Percentiles rank a stretch among this genome's conserved stretches.
Conservation (phyloP, 208 protist species). For the Leishmania tarentolae region DNA sequence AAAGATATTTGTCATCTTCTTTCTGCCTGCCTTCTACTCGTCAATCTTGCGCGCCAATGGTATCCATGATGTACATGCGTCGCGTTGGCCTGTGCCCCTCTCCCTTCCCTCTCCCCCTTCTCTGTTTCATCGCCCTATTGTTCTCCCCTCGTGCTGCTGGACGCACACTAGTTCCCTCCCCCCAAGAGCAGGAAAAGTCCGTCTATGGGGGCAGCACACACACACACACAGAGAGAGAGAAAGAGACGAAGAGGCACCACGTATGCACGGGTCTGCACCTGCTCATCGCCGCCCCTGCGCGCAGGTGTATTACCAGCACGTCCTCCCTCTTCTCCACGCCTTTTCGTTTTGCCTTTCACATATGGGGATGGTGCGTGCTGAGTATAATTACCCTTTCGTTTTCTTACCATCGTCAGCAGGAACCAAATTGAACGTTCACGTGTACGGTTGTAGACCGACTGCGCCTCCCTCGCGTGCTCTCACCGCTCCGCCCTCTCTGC, state of each 20-base stretch:
- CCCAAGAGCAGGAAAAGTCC: no score
- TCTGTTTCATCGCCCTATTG: neutral
- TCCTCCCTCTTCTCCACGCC: neutral
- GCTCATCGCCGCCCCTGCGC: no score
- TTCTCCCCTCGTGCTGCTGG: neutral
- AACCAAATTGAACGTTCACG: neutral
- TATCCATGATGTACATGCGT: neutral
- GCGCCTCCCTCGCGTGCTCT: neutral
- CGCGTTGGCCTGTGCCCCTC: neutral
- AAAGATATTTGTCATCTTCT: neutral
- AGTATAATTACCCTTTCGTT: neutral
- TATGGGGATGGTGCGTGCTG: neutral
- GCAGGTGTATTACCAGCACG: no score
- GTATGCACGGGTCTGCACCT: no score
- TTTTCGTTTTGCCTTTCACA: neutral
- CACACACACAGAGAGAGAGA: no score
- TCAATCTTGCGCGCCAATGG: neutral
- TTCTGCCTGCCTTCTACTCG: neutral
- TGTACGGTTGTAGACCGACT: neutral
- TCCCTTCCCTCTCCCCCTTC: neutral
- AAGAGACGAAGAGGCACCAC: no score
- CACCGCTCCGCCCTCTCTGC: neutral
- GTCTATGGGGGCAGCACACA: no score
- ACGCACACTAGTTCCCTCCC: neutral
- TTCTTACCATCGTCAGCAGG: neutral